Evolutionary conservation across 129 eudicot species (phyloP).

Genomic region (Arctium lappa): DNA sequence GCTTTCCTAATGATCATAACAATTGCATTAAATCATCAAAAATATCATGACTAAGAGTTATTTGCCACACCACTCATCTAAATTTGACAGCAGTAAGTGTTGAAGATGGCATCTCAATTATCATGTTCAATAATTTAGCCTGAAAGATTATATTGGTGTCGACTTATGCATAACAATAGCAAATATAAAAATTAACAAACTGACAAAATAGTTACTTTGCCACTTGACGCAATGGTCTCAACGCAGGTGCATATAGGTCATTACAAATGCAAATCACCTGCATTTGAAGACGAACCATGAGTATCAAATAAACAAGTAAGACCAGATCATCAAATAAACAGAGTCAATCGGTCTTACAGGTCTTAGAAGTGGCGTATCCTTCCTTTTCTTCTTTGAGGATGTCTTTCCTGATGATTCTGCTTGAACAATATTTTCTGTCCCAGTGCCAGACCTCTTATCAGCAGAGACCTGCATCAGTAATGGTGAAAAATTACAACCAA

Average conservation of each 20-base stretch:
- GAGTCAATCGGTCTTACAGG: slow-evolving; percentile 55
- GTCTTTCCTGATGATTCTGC: slow-evolving; percentile 40
- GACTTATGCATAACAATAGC: not conserved
- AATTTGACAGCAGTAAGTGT: not conserved
- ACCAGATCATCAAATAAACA: slow-evolving; percentile 6
- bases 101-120: not conserved
- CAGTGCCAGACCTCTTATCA: slow-evolving; percentile 54
- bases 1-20: not conserved
- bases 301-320: not conserved
- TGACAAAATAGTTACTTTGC: slow-evolving; percentile 66
- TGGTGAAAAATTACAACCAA: not conserved
- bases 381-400: slow-evolving; percentile 59
- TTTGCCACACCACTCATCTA: slow-evolving; percentile 2
- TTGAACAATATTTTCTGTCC: slow-evolving; percentile 47
- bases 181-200: not conserved
- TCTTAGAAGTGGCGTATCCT: slow-evolving; percentile 57
- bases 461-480: slow-evolving; percentile 61
- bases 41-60: not conserved
- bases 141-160: not conserved
- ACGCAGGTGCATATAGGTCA: slow-evolving; percentile 94
- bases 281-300: slow-evolving; percentile 22
- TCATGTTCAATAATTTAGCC: slow-evolving; percentile 7
- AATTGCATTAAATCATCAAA: not conserved
- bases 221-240: slow-evolving; percentile 83
- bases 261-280: slow-evolving; percentile 96